phyloP scores from a whole-genome alignment of 1,284 basidiomycete species.

The Cutaneotrichosporon cutaneum region DNA sequence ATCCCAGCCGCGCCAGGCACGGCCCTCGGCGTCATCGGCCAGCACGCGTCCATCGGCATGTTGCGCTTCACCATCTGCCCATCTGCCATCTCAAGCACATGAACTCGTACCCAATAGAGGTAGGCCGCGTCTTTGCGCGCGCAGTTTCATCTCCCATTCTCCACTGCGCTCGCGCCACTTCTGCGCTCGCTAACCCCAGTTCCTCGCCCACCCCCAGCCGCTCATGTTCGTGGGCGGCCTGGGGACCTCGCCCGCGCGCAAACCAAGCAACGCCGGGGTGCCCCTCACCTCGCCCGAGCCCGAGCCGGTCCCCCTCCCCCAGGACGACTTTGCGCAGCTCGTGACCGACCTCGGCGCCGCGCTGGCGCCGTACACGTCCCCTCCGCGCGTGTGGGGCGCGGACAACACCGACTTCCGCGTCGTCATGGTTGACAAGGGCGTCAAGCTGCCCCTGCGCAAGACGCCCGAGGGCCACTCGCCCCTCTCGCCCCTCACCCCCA shows the following conservation, averaged over 20 bases:
- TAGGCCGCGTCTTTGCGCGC: too few species aligned
- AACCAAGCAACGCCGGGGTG: neutral
- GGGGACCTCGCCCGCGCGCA: slow-evolving; percentile 32
- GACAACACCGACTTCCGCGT: slow-evolving; percentile 68
- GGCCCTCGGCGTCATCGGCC: slow-evolving; percentile 2
- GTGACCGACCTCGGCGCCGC: slow-evolving; percentile 60
- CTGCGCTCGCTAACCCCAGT: slow-evolving; percentile 41
- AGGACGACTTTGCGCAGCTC: slow-evolving; percentile 57
- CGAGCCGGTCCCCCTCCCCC: neutral
- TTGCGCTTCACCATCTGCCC: neutral
- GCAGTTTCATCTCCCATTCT: too few species aligned
- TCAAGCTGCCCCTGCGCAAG: slow-evolving; percentile 84
- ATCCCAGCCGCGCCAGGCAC: slow-evolving; percentile 14
- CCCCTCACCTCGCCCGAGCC: slow-evolving; percentile 11
- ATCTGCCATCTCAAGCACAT: slow-evolving; percentile 53
- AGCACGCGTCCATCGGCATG: neutral
- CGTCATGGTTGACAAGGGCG: slow-evolving; percentile 73
- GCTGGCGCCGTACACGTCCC: slow-evolving; percentile 63
- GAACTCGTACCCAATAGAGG: slow-evolving; percentile 85
- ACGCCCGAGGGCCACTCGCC: slow-evolving; percentile 68
- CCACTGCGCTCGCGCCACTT: neutral
- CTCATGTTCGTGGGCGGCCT: slow-evolving; percentile 92
- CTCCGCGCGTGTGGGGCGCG: slow-evolving; percentile 50
- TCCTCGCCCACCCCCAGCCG: slow-evolving; percentile 75
- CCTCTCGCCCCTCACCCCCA: slow-evolving; percentile 80